These are phyloP conservation scores for Leccinellum rugosiceps DNA, from an alignment of 768 basidiomycete species.

Conservation along the genomic window DNA sequence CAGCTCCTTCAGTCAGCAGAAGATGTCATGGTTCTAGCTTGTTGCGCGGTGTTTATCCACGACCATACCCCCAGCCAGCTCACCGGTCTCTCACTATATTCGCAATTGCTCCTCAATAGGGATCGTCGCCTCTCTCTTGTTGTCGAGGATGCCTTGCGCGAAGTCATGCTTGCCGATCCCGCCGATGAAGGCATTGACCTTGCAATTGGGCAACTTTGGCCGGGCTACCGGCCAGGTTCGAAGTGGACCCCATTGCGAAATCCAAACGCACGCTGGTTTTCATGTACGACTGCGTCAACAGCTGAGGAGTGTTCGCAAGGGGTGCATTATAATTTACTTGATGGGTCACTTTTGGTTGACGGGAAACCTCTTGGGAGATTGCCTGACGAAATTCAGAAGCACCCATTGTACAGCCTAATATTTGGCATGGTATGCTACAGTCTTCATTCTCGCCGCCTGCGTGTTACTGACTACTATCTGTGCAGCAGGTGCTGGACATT, in stretches of 20 bases:
- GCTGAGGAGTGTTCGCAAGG: slow-evolving; percentile 14
- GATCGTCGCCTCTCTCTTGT: slow-evolving; percentile 29
- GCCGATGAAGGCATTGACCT: slow-evolving; percentile 14
- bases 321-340: slow-evolving; percentile 22
- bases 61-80: slow-evolving; percentile 22
- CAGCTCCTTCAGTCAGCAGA: slow-evolving; percentile 16
- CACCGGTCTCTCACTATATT: slow-evolving; percentile 4
- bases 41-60: slow-evolving; percentile 26
- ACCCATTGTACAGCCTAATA: slow-evolving; percentile 18
- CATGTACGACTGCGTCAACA: slow-evolving; percentile 12
- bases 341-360: slow-evolving; percentile 27
- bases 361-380: slow-evolving; percentile 26
- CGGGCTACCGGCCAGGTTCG: slow-evolving; percentile 22
- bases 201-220: slow-evolving; percentile 23
- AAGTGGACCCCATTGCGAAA: slow-evolving; percentile 14
- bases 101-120: slow-evolving; percentile 24
- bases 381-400: slow-evolving; percentile 16
- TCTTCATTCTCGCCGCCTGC: too few relatives aligned
- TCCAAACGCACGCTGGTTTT: slow-evolving; percentile 24
- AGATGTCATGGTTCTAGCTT: slow-evolving; percentile 25
- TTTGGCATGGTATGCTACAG: slow-evolving; percentile 18
- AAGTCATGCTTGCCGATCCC: neutral
- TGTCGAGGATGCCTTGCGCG: slow-evolving; percentile 15
- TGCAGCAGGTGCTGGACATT: slow-evolving; percentile 21
- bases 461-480: slow-evolving; percentile 2